Base-by-base conservation (phyloP, 1,139 yeast species). In the Pichia sp. region DNA sequence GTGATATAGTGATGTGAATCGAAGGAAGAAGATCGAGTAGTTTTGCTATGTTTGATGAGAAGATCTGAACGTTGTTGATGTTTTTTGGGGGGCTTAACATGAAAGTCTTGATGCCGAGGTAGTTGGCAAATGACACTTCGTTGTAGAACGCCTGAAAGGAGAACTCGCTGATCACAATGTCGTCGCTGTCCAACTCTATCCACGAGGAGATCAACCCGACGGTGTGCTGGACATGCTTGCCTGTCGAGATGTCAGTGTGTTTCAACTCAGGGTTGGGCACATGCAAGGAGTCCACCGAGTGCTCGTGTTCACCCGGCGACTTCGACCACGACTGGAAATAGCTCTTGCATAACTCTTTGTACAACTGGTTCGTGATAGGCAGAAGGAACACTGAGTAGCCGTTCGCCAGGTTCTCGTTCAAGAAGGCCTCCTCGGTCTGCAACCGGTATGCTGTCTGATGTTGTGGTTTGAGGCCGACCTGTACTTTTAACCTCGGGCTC, bases 61-160 rank as follows among this genome's bases (percentile, higher is more conserved):
- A 68, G 5, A 64, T 61, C 27, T 79, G 77, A 29, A 82, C 68
- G 56, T 79, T 77, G 16, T 75, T 71, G n/a, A 84, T 67, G 53
- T 83, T 73, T 58, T 76, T 77, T 12, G 89, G 88, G 2, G 87
- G 87, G 2, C 85, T 83, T 29, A 84, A 67, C 31, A 84, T 72
- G 38, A 83, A 70, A 51, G 78, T 77, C 8, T 73, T 71, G 47
- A 78, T 60, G 1, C 88, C 88, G 46, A 83, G 72, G 62, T 76
- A 81, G 31, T 74, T 70, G 1, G 87, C 87, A 61, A 81, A 81
- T n/a, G 76, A 72, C 34, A 83, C 68, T 64, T 84, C 90, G 60
- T 81, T 79, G 43, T 68, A 58, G 30, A 83, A 56, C 0, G 83
- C 85, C 60, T 82, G 83, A 38, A 70, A 69, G 2, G 85, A 79